Evolutionary conservation across 2,329 filamentous ascomycete genomes (phyloP), one percentile per base, ranked within the genome.

Genomic region (Hypoxylon sp.): DNA sequence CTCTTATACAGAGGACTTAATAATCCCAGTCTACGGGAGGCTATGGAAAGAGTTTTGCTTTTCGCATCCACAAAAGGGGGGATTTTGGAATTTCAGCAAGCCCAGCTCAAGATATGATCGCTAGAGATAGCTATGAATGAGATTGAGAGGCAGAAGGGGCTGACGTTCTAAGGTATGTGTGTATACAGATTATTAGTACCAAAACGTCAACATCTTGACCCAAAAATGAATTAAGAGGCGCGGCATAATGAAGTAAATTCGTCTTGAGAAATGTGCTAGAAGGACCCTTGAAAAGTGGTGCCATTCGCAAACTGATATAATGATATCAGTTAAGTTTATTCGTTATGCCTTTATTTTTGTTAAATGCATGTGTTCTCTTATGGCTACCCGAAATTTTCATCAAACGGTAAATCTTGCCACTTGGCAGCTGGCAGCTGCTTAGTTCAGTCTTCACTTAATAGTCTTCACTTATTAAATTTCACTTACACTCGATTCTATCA

Each of bases 101-200:
- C 46, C 25, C 25, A 37, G 32, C 46, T 63, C 45, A 37, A 55
- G 50, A 63, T 56, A 30, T 51, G 47, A 60, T 8, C 27, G 19
- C 29, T n/a, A 27, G 45, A 53, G 21, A 56, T 11, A 41, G 41
- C 27, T 19, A 54, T 25, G 25, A 51, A 46, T 12, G 30, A 51
- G 19, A 50, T 48, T 21, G 27, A 19, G 30, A 47, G 37, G 47
- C 37, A 52, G 41, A 53, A 19, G 45, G 61, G 45, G 51, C 27
- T 41, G 51, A 37, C 59, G 32, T 48, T 65, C 62, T 64, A 68
- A 61, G 45, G 65, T 58, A 69, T 69, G 63, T 53, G 16, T 70
- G 68, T 70, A 67, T 63, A 63, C 67, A 67, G 67, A 63, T 55
- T 58, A 68, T 60, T 32, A 65, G 32, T 50, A 63, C 48, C 23